Evolutionary conservation across 305 asterid genomes (phyloP), one percentile per base, ranked within the genome.

Genomic region (Lippia alba): DNA sequence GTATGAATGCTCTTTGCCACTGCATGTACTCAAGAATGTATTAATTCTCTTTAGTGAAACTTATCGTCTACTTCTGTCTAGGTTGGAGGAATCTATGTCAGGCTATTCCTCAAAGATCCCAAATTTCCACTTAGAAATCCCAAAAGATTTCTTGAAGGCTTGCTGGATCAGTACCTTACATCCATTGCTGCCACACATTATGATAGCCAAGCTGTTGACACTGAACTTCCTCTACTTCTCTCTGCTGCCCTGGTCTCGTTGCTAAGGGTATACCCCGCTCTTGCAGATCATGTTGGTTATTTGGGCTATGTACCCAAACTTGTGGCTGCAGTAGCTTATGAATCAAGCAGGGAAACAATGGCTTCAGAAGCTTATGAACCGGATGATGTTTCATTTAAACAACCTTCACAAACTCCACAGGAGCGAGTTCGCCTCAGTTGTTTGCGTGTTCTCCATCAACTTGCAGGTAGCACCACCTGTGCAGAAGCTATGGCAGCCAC

Each of bases 401-500:
- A 86, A 62, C 74, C 76, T 59, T 78, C 90, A 56, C 99, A 88
- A 79, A 90, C 98, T 61, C 92, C 93, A 8, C 96, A 90, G 79
- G 98, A 92, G 83, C 90, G 88, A 69, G 97, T 92, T 66, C 96
- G 99, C 19, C 96, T 94, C 70, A 94, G 99, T 82, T 94, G 99
- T 72, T 83, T 94, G 79, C 96, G 99, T 46, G 96, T 94, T 79
- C 82, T 94, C 61, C 99, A 94, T 86, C 99, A 94, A 78, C 98
- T 94, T 76, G 98, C 99, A 12, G 95, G 94, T 64, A 94, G 99
- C 81, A 92, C 99, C 69, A 92, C 91, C 24, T 94, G 99, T 69
- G 99, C 98, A 12, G 97, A 94, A 90, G 97, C 98, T 79, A 94
- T 94, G 99, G 99, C 99, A 51, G 99, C 99, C 33, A 94, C 98